A percentile compares a stretch with the other conserved stretches of the same genome.
phyloP scores from a whole-genome alignment of 2,329 filamentous ascomycete species.

The Diaporthe vexans region DNA sequence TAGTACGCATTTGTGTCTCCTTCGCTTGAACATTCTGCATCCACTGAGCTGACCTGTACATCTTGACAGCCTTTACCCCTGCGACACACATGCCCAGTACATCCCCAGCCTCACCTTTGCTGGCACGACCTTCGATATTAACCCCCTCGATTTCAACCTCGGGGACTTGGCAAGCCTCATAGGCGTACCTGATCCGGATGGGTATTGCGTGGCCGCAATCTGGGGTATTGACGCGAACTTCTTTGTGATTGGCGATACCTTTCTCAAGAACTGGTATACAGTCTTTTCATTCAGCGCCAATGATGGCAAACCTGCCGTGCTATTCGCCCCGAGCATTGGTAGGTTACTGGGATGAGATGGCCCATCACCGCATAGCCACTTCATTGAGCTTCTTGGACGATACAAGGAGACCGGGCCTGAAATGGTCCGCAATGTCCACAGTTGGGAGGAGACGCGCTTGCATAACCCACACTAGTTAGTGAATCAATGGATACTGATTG shows the following conservation, averaged over 20 bases:
- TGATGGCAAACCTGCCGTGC: not conserved
- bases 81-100: not conserved
- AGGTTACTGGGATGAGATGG: not conserved
- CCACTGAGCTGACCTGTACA: not conserved
- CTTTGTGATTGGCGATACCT: not conserved
- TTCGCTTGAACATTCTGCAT: too few relatives aligned
- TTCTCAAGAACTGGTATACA: not conserved
- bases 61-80: not conserved
- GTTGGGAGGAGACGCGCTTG: too few relatives aligned
- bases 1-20: too few relatives aligned
- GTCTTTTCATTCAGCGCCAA: conserved; percentile 10
- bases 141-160: not conserved
- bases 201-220: not conserved
- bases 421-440: too few relatives aligned
- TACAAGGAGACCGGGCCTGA: not conserved
- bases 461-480: too few relatives aligned
- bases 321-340: conserved; percentile 5
- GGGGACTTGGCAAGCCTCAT: not conserved
- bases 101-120: not conserved
- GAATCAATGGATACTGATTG: too few relatives aligned
- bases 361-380: not conserved
- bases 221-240: not conserved
- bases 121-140: not conserved
- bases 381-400: not conserved
- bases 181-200: not conserved